These are phyloP conservation scores for Yamadazyma sp. DNA, from an alignment of 1,139 yeast genomes.

Conservation along the genomic window DNA sequence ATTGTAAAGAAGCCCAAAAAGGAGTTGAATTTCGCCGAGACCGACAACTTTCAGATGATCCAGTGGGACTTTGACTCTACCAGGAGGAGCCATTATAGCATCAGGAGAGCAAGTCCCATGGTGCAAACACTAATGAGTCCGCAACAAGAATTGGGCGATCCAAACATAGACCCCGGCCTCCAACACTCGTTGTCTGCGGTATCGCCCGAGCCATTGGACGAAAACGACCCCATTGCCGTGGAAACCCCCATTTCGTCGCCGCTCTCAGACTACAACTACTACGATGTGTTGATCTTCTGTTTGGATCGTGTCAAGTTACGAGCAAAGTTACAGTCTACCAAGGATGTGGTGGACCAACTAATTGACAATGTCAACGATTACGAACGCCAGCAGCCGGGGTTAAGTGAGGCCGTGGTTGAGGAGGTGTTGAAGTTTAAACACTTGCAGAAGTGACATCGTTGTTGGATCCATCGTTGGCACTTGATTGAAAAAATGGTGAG, in stretches of 20 bases:
- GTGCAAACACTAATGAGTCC: conserved; percentile 15
- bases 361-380: conserved; percentile 36
- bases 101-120: conserved; percentile 13
- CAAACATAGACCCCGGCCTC: no score
- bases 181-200: neutral
- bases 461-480: no score
- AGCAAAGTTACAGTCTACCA: conserved; percentile 50
- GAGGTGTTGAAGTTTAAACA: conserved; percentile 31
- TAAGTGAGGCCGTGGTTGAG: conserved; percentile 64
- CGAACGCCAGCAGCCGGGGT: conserved; percentile 60
- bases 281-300: conserved; percentile 21
- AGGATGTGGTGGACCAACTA: conserved; percentile 40
- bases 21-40: conserved; percentile 10
- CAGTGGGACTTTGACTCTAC: conserved; percentile 25
- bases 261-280: conserved; percentile 1
- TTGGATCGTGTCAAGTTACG: conserved; percentile 44
- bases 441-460: neutral
- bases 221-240: conserved; percentile 2
- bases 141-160: no score
- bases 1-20: conserved; percentile 10
- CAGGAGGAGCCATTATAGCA: conserved; percentile 2
- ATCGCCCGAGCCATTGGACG: neutral
- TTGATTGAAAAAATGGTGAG: no score
- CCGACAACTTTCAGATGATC: conserved; percentile 10
- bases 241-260: conserved; percentile 5